Percentiles rank a stretch among this genome's conserved stretches.
phyloP scores from a whole-genome alignment of 1,284 basidiomycete species.

The Cryptococcus wingfieldii region DNA sequence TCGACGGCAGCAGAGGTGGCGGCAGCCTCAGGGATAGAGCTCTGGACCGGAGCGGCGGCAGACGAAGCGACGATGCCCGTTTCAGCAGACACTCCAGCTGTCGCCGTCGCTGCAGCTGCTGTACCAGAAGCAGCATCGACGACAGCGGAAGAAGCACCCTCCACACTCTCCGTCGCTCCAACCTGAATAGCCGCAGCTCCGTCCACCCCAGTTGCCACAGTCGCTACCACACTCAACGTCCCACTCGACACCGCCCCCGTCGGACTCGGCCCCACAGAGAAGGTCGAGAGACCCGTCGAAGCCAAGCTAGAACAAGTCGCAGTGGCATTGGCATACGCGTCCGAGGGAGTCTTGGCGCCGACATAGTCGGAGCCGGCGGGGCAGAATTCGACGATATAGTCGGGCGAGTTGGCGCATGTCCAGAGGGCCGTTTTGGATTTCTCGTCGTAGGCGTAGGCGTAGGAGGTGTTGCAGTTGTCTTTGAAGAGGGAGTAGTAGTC shows the following conservation, averaged over 20 bases:
- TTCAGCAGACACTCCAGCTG: background rate
- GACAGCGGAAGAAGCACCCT: background rate
- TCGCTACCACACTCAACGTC: slow-evolving; percentile 15
- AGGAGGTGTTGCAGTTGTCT: slow-evolving; percentile 24
- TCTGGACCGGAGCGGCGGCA: background rate
- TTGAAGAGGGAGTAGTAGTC: slow-evolving; percentile 39
- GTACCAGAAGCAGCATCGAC: background rate
- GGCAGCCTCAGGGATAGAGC: background rate
- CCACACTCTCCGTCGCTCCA: background rate
- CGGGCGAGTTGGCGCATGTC: slow-evolving; percentile 18
- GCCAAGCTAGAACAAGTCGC: slow-evolving; percentile 26
- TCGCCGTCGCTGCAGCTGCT: background rate
- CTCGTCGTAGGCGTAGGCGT: slow-evolving; percentile 33
- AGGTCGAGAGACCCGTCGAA: slow-evolving; percentile 10
- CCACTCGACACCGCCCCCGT: slow-evolving; percentile 9
- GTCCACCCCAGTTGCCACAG: slow-evolving; percentile 13
- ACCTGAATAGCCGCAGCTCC: slow-evolving; percentile 15
- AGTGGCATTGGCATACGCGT: slow-evolving; percentile 24
- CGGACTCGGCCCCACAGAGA: slow-evolving; percentile 20
- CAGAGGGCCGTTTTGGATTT: slow-evolving; percentile 27
- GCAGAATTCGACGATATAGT: slow-evolving; percentile 38
- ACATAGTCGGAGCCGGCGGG: slow-evolving; percentile 24
- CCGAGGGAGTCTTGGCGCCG: slow-evolving; percentile 16
- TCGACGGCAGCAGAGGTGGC: background rate
- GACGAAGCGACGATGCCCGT: background rate